Base-by-base conservation (phyloP, 495 filamentous ascomycete genomes). In the Gamarada debralockiae region DNA sequence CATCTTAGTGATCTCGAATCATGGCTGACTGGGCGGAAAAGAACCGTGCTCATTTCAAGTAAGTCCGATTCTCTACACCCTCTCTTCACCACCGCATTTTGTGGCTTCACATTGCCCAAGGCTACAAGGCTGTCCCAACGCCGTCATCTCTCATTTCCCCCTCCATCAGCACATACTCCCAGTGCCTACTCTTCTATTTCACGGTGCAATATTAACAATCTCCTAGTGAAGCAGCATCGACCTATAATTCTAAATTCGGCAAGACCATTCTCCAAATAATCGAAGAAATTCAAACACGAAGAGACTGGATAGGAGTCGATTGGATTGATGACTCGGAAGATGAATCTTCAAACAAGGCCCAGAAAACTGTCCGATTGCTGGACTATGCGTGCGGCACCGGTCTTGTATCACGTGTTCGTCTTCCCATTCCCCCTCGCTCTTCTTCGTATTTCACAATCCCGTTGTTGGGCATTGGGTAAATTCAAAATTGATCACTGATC, bases 311-410 rank as follows among this genome's bases (percentile, higher is more conserved):
- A 15, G 59, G 57, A n/a, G 59, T 55, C 20, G 53, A 60, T 17
- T 62, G 55, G 55, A 27, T 57, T n/a, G 59, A 65, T n/a, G 15
- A 33, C 22, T 49, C 50, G 3, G 47, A 36, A 0, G 48, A 50
- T 10, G 48, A 58, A 14, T 48, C 51, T 18, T 20, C 49, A 2
- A 37, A 36, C 13, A 56, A 41, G 3, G 37, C 46, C 9, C 24
- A 37, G 6, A 15, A 22, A 6, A 1, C 39, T 39, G 27, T 65
- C 20, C 42, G 43, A 24, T 20, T 65, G 10, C 52, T 65, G 7
- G 62, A 65, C 42, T 65, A 65, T 56, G 62, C 62, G 3, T 65
- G 62, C 46, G 62, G 62, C 13, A 63, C 62, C 23, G 62, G 62
- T 20, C 31, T 65, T 17, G 50, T 65, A 17, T 59, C 62, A 46